Conservation (phyloP, 148 eudicot genomes). For the Vaccinium corymbosum region DNA sequence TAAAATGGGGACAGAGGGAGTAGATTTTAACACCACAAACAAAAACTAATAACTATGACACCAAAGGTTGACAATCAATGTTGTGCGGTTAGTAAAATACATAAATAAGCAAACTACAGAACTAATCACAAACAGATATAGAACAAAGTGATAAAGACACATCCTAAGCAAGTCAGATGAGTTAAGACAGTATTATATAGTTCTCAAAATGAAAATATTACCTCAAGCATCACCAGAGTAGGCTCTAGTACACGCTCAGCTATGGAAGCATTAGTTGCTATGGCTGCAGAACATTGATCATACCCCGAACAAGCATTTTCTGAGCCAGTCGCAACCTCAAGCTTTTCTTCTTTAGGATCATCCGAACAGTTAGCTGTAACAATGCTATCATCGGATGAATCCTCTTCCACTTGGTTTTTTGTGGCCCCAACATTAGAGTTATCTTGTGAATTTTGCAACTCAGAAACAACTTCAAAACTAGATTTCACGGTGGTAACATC, state of each 20-base stretch:
- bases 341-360: conserved; percentile 44
- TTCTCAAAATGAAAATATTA: conserved; percentile 18
- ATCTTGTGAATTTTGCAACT: conserved; percentile 40
- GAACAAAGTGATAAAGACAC: background rate
- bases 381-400: conserved; percentile 51
- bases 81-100: too few species aligned
- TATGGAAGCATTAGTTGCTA: conserved; percentile 62
- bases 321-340: conserved; percentile 41
- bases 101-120: too few species aligned
- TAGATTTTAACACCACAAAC: too few species aligned
- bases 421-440: conserved; percentile 61
- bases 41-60: too few species aligned
- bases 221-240: conserved; percentile 93
- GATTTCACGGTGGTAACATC: conserved; percentile 58
- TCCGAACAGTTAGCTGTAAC: conserved; percentile 40
- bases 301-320: conserved; percentile 38
- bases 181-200: background rate
- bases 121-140: background rate
- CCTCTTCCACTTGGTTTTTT: conserved; percentile 59
- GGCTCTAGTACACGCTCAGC: conserved; percentile 93
- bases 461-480: conserved; percentile 47
- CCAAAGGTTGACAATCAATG: too few species aligned
- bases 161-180: background rate
- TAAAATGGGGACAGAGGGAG: too few species aligned
- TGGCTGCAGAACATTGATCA: conserved; percentile 46